phyloP scores from a whole-genome alignment of 768 basidiomycete species.

The Butyriboletus loyo region DNA sequence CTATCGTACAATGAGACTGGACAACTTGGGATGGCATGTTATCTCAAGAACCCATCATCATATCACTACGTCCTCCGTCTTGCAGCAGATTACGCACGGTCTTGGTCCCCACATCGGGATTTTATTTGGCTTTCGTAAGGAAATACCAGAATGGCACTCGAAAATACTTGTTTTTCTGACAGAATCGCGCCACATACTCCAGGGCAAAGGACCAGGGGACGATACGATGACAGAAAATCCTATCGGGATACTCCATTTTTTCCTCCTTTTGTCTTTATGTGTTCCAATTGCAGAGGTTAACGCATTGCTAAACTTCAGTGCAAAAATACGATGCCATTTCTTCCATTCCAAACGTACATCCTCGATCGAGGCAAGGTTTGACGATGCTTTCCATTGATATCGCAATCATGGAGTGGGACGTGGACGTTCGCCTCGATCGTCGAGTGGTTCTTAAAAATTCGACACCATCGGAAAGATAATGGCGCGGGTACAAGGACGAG shows the following conservation, averaged over 20 bases:
- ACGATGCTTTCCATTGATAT: neutral
- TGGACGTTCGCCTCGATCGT: no score
- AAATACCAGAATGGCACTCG: neutral
- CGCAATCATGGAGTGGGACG: neutral
- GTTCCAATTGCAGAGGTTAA: slow-evolving; percentile 6
- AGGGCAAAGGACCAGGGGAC: neutral
- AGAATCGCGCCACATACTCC: neutral
- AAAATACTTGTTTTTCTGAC: neutral
- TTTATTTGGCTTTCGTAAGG: neutral
- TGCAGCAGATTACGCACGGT: neutral
- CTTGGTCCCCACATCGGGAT: neutral
- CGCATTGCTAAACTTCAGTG: neutral
- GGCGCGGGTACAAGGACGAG: neutral
- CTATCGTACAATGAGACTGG: neutral
- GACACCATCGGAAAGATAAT: neutral
- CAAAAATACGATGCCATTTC: neutral
- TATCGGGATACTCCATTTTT: neutral
- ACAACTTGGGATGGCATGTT: neutral
- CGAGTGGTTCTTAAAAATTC: no score
- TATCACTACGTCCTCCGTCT: neutral
- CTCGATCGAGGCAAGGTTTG: neutral
- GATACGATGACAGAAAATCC: slow-evolving; percentile 1
- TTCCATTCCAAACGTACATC: neutral
- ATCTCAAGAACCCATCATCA: neutral
- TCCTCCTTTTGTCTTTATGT: neutral